Conservation (phyloP, 148 eudicot species). For the Spergularia marina region DNA sequence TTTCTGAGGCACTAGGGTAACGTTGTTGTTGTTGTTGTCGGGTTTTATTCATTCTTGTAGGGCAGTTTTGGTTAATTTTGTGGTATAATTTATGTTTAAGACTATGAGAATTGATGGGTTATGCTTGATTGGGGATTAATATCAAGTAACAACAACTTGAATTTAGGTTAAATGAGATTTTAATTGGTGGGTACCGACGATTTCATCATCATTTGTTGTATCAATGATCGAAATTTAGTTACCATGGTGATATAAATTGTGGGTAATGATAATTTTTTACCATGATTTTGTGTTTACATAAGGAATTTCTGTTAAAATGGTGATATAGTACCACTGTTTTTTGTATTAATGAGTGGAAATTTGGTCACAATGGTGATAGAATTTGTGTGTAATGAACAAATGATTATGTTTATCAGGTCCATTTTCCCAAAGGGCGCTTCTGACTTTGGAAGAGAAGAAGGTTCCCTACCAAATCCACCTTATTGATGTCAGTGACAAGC, state of each 20-base stretch:
- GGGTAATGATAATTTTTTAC: no score
- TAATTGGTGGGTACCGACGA: neutral
- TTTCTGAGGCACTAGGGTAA: no score
- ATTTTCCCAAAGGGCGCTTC: conserved; percentile 71
- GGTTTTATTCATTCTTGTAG: no score
- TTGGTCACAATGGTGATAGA: neutral
- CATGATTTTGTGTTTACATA: neutral
- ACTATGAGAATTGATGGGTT: no score
- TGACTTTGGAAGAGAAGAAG: conserved; percentile 88
- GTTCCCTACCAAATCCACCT: conserved; percentile 64
- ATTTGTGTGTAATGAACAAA: conserved; percentile 1
- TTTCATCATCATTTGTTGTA: neutral
- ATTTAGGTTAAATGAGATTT: neutral
- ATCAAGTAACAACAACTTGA: no score
- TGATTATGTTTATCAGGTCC: conserved; percentile 46
- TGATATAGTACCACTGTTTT: neutral
- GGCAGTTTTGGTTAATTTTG: no score
- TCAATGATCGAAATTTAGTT: neutral
- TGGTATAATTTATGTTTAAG: no score
- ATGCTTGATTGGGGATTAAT: no score
- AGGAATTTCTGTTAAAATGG: neutral
- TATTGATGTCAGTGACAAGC: conserved; percentile 57
- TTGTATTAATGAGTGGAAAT: no score
- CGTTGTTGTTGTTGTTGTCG: no score
- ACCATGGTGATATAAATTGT: neutral